Evolutionary conservation across 805 yeast species (phyloP).

Genomic region (Schwanniomyces polymorphus): DNA sequence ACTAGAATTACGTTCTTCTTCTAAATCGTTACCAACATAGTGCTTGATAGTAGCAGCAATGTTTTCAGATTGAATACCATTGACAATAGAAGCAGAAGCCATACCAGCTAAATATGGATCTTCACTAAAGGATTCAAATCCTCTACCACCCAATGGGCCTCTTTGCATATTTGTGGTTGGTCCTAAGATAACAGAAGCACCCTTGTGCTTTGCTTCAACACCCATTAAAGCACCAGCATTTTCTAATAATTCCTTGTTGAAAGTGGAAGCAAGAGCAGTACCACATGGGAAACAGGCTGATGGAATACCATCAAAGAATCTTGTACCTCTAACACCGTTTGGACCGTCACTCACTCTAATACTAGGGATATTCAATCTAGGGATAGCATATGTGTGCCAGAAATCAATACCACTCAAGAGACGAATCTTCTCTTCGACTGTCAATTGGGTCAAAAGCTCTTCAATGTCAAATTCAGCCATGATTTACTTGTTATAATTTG

Average conservation of each 20-base stretch:
- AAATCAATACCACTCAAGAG: constrained; percentile 39
- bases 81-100: constrained; percentile 22
- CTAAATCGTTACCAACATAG: constrained; percentile 33
- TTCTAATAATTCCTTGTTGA: constrained; percentile 24
- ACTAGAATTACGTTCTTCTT: constrained; percentile 26
- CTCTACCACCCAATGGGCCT: constrained; percentile 35
- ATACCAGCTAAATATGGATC: constrained; percentile 32
- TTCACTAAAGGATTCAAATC: constrained; percentile 33
- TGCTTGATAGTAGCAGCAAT: constrained; percentile 35
- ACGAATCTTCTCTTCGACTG: constrained; percentile 23
- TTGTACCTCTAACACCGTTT: constrained; percentile 33
- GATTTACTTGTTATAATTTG: neutral
- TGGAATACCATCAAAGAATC: constrained; percentile 24
- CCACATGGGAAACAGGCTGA: constrained; percentile 37
- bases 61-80: constrained; percentile 24
- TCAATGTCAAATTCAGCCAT: constrained; percentile 19
- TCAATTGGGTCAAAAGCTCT: constrained; percentile 18
- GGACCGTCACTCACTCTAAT: constrained; percentile 43
- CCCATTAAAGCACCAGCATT: constrained; percentile 33
- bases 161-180: constrained; percentile 34
- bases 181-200: constrained; percentile 30
- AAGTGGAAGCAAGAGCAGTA: constrained; percentile 31
- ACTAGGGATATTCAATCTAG: constrained; percentile 43
- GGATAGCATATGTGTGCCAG: constrained; percentile 50
- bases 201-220: constrained; percentile 28